These are phyloP conservation scores for Singerocomus rubriflavus DNA, from an alignment of 1,284 basidiomycete species.

Conservation along the genomic window DNA sequence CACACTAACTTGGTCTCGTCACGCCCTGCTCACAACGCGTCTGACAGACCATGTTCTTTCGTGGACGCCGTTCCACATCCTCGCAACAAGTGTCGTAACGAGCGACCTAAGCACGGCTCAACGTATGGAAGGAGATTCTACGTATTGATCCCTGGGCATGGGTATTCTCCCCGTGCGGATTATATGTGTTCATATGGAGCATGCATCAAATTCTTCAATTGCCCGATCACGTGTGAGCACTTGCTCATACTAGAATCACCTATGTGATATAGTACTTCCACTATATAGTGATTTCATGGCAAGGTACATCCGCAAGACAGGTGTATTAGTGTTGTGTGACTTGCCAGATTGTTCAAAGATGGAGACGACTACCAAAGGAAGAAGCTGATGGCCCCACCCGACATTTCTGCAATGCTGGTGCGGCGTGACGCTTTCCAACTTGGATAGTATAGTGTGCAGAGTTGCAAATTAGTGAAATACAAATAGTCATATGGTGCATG, in stretches of 20 bases:
- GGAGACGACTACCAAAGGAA: too few relatives aligned
- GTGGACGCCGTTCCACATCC: constrained; percentile 57
- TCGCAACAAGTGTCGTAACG: constrained; percentile 68
- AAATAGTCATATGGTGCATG: too few relatives aligned
- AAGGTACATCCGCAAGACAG: too few relatives aligned
- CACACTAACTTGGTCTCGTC: neutral
- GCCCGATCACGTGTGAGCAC: neutral
- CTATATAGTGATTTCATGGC: neutral
- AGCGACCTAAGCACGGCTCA: constrained; percentile 64
- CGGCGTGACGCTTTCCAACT: too few relatives aligned
- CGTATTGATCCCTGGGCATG: constrained; percentile 17
- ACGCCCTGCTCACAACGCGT: constrained; percentile 10
- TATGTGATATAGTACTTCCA: constrained; percentile 2
- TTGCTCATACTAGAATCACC: neutral
- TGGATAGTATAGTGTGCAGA: too few relatives aligned
- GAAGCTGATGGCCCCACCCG: too few relatives aligned
- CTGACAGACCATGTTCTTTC: constrained; percentile 36
- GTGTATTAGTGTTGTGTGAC: too few relatives aligned
- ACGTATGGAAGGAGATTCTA: constrained; percentile 49
- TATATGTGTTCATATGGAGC: constrained; percentile 15
- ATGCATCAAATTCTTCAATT: constrained; percentile 11
- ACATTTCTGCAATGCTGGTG: too few relatives aligned
- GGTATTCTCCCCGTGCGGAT: constrained; percentile 14
- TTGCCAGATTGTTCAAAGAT: too few relatives aligned
- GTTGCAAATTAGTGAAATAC: too few relatives aligned